Evolutionary conservation across 345 rosid species (phyloP).

Genomic region (Boechera divaricarpa): DNA sequence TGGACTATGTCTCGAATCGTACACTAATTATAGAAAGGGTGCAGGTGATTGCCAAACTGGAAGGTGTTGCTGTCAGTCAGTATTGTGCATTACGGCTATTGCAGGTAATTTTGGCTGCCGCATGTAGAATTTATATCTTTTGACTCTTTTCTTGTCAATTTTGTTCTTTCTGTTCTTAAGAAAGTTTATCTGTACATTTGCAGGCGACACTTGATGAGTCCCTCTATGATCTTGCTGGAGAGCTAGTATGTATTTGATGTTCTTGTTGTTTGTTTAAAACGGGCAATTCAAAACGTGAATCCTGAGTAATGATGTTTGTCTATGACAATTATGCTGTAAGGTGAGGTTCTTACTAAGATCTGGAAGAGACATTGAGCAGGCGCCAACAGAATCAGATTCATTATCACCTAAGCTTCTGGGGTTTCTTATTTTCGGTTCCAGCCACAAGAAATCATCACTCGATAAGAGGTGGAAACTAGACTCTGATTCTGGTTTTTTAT

Average conservation of each 20-base stretch:
- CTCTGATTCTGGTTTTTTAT: slow-evolving; percentile 5
- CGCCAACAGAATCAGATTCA: slow-evolving; percentile 75
- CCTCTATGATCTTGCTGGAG: slow-evolving; percentile 98
- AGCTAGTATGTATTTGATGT: slow-evolving; percentile 65
- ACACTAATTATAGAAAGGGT: slow-evolving; percentile 32
- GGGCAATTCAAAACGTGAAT: slow-evolving; percentile 19
- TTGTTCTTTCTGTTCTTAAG: slow-evolving; percentile 19
- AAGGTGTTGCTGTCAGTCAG: slow-evolving; percentile 98
- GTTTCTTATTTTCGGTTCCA: slow-evolving; percentile 82
- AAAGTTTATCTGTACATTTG: slow-evolving; percentile 38
- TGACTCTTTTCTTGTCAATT: slow-evolving; percentile 13
- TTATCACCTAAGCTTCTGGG: slow-evolving; percentile 86
- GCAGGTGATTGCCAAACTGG: slow-evolving; percentile 96
- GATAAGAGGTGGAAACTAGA: slow-evolving; percentile 67
- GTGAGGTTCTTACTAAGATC: slow-evolving; percentile 98
- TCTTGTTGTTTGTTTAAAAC: slow-evolving; percentile 21
- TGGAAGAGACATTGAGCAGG: slow-evolving; percentile 88
- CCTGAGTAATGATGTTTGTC: slow-evolving; percentile 12
- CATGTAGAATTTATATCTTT: background rate
- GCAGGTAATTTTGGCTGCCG: slow-evolving; percentile 57
- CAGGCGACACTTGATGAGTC: slow-evolving; percentile 99
- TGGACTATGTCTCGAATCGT: slow-evolving; percentile 6
- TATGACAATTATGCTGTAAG: slow-evolving; percentile 49
- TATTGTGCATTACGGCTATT: slow-evolving; percentile 91
- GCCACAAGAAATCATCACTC: slow-evolving; percentile 69